Base-by-base conservation (phyloP, 768 basidiomycete species). In the Hemileccinum impolitum region DNA sequence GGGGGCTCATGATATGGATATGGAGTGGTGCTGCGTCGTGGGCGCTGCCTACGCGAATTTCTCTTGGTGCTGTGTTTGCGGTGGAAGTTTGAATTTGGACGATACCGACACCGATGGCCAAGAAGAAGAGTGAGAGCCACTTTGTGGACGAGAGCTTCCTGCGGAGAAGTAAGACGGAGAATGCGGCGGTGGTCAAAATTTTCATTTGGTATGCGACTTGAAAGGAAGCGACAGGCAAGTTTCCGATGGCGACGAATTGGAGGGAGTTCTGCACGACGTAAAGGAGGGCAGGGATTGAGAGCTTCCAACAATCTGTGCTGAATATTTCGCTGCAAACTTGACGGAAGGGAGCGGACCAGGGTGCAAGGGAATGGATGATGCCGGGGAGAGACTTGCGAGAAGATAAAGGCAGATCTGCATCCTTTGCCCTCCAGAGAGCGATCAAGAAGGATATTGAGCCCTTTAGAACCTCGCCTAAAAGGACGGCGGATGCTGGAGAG, bases 121-220 rank as follows among this genome's bases (percentile, higher is more conserved):
- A 76, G 68, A 93, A 83, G 66, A 93, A 77, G 10, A 98, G 73
- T 0, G 92, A 81, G 17, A 91, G 66, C 95, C 96, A 98, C 64
- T 97, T 94, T 3, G 76, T 76, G 0, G 77, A 69, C 26, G 77
- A 76, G 35, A 98, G 74, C 59, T 77, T 80, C 63, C 77, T 89
- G 36, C 92, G 83, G 14, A 95, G 80, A 52, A 97, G 77, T 2
- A 81, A 69, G 47, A 95, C 92, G 38, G 90, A 91, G 67, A 94
- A 94, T 43, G 87, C 91, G 18, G 93, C 94, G 14, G 94, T 97
- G 42, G 94, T 97, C 48, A 97, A 78, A 65, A 97, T 97, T 70
- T 97, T 97, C 94, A 97, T 94, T 70, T 97, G 94, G 67, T 97
- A 95, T 9, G 90, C 90, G 54, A 97, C 93, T 67, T 98, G 95